These are phyloP conservation scores for Termitomyces sp. DNA, from an alignment of 768 basidiomycete genomes.

Conservation along the genomic window DNA sequence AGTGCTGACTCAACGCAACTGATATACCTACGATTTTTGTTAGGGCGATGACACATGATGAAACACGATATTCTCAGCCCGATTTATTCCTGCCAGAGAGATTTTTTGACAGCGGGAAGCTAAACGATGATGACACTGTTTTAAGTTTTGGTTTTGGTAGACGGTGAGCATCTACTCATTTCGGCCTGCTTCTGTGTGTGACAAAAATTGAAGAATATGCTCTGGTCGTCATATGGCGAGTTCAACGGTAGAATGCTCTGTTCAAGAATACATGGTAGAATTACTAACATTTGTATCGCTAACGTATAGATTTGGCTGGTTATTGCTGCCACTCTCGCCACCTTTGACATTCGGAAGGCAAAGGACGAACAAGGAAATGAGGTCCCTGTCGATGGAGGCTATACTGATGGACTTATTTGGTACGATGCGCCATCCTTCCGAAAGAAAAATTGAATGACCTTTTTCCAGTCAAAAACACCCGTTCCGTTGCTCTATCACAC, in stretches of 20 bases:
- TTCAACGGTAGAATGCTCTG: conserved; percentile 10
- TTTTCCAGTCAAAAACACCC: conserved; percentile 10
- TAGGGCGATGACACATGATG: conserved; percentile 49
- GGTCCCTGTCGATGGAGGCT: conserved; percentile 18
- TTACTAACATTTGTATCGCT: background rate
- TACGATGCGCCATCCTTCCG: background rate
- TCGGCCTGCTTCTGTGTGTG: too few species aligned
- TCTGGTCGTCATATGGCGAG: too few species aligned
- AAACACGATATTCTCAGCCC: conserved; percentile 44
- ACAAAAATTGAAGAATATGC: background rate
- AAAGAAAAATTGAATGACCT: background rate
- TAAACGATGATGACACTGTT: conserved; percentile 20
- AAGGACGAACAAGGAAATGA: conserved; percentile 22
- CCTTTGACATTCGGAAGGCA: conserved; percentile 24
- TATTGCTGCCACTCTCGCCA: too few species aligned
- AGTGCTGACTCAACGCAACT: background rate
- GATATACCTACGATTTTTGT: background rate
- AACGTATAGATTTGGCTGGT: conserved; percentile 17
- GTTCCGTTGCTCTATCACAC: too few species aligned
- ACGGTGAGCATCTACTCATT: too few species aligned
- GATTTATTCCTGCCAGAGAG: conserved; percentile 54
- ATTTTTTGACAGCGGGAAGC: conserved; percentile 32
- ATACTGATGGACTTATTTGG: too few species aligned
- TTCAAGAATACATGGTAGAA: background rate
- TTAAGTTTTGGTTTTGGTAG: conserved; percentile 29